Base-by-base conservation (phyloP, 495 filamentous ascomycete genomes). In the Emericellopsis terricola region DNA sequence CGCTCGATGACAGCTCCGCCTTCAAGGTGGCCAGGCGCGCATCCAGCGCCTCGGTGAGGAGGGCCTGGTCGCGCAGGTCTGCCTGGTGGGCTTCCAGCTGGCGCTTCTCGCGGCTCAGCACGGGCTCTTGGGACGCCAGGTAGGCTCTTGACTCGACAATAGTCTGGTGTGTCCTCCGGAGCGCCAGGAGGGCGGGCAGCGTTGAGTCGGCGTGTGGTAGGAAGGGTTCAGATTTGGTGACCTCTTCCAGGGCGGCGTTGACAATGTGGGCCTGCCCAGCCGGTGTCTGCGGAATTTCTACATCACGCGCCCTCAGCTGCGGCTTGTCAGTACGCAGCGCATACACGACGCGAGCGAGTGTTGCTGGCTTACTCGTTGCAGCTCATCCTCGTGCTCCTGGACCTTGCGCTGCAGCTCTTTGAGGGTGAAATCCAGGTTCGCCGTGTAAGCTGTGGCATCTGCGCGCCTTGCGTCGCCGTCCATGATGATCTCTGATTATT, bases 111-210 rank as follows among this genome's bases (percentile, higher is more conserved):
- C 53, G 46, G 27, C 69, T 57, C n/a, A 82, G 49, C 7, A 64
- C 62, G 8, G 57, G 49, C 31, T 62, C 56, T 3, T 73, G 68
- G 21, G 62, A 55, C n/a, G 49, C 41, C 17, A 80, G 62, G 10
- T 71, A 73, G 3, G 57, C 51, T 38, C 67, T 73, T 15, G 69
- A 76, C 38, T 79, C 75, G 26, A 61, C 48, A 30, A 81, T 68
- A 15, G 72, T 69, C 26, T 64, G 64, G 20, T 71, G 58, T 1
- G 70, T 75, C 37, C 68, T 71, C 20, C 75, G 68, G 18, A 81
- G 50, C 2, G 81, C 80, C 6, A 91, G 50, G 0, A 91, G 60
- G 15, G 74, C 68, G 4, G 81, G 78, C 7, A 91, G 50, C 16
- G 71, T 61, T 14, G 81, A 85, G 13, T 67, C 69, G 6, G 70